Conservation (phyloP, 306 rosid species). For the Cucurbita pepo region DNA sequence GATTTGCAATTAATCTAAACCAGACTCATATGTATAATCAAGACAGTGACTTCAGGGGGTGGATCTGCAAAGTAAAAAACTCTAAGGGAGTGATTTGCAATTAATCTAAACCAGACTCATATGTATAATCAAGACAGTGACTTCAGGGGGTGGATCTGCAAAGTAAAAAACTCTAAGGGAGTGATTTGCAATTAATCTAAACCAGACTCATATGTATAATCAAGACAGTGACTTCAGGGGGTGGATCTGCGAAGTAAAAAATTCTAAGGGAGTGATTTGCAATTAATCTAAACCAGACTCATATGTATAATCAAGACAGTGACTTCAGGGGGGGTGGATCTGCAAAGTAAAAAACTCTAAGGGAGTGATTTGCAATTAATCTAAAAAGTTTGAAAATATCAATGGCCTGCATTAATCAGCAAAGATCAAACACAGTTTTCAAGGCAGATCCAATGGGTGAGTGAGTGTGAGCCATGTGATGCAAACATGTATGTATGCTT, state of each 20-base stretch:
- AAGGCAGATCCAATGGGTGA: conserved; percentile 9
- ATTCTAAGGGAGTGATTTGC: background rate
- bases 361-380: background rate
- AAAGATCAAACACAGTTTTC: conserved; percentile 7
- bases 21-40: too few species aligned
- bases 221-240: too few species aligned
- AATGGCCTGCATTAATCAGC: background rate
- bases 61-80: too few species aligned
- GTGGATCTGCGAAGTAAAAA: background rate
- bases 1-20: too few species aligned
- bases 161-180: too few species aligned
- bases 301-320: too few species aligned
- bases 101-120: background rate
- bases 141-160: too few species aligned
- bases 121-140: too few species aligned
- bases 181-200: background rate
- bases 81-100: background rate
- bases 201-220: too few species aligned
- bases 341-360: background rate
- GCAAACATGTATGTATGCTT: conserved; percentile 12
- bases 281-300: too few species aligned
- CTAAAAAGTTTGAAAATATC: background rate
- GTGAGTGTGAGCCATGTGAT: conserved; percentile 56
- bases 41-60: too few species aligned
- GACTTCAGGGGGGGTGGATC: background rate